Evolutionary conservation across 1,284 basidiomycete species (phyloP).

Genomic region (Fomes fomentarius): DNA sequence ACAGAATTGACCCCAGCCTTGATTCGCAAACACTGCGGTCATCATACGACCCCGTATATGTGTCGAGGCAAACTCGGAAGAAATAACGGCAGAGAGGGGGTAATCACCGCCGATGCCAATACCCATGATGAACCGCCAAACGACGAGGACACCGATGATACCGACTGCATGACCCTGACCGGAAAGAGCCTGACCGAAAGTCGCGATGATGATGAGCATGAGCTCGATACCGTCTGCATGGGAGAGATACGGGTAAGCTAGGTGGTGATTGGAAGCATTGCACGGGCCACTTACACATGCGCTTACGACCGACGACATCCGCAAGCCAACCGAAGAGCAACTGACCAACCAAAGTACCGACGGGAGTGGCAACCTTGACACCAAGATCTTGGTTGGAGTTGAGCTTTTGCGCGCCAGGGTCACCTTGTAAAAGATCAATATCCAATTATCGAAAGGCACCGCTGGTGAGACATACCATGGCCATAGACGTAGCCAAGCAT

Average conservation of each 20-base stretch:
- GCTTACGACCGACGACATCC: slow-evolving; percentile 57
- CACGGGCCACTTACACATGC: slow-evolving; percentile 43
- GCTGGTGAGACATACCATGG: slow-evolving; percentile 8
- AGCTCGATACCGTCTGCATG: slow-evolving; percentile 63
- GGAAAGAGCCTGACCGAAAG: slow-evolving; percentile 50
- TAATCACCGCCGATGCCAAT: slow-evolving; percentile 61
- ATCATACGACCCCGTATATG: slow-evolving; percentile 59
- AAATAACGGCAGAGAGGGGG: slow-evolving; percentile 52
- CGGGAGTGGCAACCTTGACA: slow-evolving; percentile 76
- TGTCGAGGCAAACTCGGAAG: slow-evolving; percentile 66
- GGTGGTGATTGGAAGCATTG: too few species aligned
- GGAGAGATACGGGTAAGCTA: slow-evolving; percentile 25
- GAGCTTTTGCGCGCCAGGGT: slow-evolving; percentile 35
- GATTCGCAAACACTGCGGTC: slow-evolving; percentile 57
- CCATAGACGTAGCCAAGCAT: slow-evolving; percentile 84
- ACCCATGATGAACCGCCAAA: slow-evolving; percentile 56
- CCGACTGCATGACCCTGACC: slow-evolving; percentile 57
- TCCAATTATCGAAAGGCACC: not conserved
- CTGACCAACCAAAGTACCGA: slow-evolving; percentile 65
- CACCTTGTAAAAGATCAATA: not conserved
- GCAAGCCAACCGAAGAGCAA: slow-evolving; percentile 60
- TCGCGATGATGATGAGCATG: slow-evolving; percentile 57
- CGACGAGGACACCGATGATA: slow-evolving; percentile 62
- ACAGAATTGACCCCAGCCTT: slow-evolving; percentile 59
- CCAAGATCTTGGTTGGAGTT: slow-evolving; percentile 69